Evolutionary conservation across 495 filamentous ascomycete species (phyloP).

Genomic region (Talaromyces borbonicus): DNA sequence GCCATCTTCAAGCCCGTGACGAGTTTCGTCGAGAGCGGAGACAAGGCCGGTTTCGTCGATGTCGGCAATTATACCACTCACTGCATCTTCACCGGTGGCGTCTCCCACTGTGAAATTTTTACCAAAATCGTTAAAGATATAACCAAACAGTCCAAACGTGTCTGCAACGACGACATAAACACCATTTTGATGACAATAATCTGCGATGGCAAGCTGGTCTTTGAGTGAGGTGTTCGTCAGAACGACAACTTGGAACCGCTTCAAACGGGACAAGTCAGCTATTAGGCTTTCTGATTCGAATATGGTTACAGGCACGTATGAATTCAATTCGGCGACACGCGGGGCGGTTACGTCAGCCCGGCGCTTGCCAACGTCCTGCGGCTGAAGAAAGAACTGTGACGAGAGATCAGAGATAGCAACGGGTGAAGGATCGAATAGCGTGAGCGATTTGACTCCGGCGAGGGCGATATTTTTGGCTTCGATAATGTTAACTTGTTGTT

Average conservation of each 20-base stretch:
- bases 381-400: constrained; percentile 90
- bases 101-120: constrained; percentile 85
- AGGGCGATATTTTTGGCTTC: constrained; percentile 95
- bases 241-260: constrained; percentile 85
- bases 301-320: constrained; percentile 81
- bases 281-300: constrained; percentile 55
- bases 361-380: constrained; percentile 83
- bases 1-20: constrained; percentile 92
- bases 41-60: constrained; percentile 86
- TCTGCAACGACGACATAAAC: constrained; percentile 84
- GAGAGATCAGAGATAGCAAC: constrained; percentile 78
- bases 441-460: constrained; percentile 84
- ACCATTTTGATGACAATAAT: constrained; percentile 86
- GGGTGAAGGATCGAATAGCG: constrained; percentile 77
- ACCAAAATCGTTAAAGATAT: constrained; percentile 96
- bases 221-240: constrained; percentile 73
- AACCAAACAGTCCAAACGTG: constrained; percentile 88
- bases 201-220: constrained; percentile 71
- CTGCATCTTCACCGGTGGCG: constrained; percentile 77
- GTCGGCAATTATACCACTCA: constrained; percentile 81
- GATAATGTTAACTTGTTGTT: constrained; percentile 5
- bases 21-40: constrained; percentile 87
- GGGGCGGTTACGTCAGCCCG: constrained; percentile 80
- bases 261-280: constrained; percentile 63
- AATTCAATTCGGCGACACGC: constrained; percentile 87